Percentiles rank a stretch among this genome's conserved stretches.
phyloP scores from a whole-genome alignment of 805 yeast species.

The Maudiozyma serrabonitensis region DNA sequence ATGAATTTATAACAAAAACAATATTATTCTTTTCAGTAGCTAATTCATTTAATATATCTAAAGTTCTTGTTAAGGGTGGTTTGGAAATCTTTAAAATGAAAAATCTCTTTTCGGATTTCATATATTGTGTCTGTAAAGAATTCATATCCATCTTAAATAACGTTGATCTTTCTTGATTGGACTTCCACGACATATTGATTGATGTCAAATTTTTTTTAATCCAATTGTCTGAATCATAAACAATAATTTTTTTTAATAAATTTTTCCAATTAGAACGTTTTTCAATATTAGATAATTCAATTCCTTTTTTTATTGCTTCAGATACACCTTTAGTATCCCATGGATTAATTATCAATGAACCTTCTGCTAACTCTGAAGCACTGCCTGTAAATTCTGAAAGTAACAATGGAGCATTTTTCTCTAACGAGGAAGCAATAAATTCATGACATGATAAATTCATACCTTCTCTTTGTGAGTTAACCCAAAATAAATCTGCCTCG shows the following conservation, averaged over 20 bases:
- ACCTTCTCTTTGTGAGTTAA: slow-evolving; percentile 90
- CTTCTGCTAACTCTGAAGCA: slow-evolving; percentile 61
- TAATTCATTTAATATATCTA: slow-evolving; percentile 50
- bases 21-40: slow-evolving; percentile 42
- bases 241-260: slow-evolving; percentile 45
- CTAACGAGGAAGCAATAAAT: slow-evolving; percentile 64
- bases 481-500: slow-evolving; percentile 83
- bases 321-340: slow-evolving; percentile 72
- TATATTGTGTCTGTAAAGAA: slow-evolving; percentile 23
- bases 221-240: slow-evolving; percentile 73
- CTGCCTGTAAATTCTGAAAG: slow-evolving; percentile 93
- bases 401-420: slow-evolving; percentile 69
- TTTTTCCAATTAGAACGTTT: slow-evolving; percentile 50
- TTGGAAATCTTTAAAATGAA: slow-evolving; percentile 39
- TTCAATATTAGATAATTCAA: slow-evolving; percentile 52
- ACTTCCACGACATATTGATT: slow-evolving; percentile 44
- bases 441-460: slow-evolving; percentile 96
- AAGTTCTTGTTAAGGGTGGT: slow-evolving; percentile 53
- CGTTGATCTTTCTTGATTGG: slow-evolving; percentile 33
- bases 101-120: slow-evolving; percentile 29
- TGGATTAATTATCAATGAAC: slow-evolving; percentile 77
- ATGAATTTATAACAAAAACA: slow-evolving; percentile 63
- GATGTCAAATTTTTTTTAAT: slow-evolving; percentile 43
- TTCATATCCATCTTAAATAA: slow-evolving; percentile 26
- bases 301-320: slow-evolving; percentile 45